phyloP scores from a whole-genome alignment of 179 eudicot species.

The Gypsophila paniculata region DNA sequence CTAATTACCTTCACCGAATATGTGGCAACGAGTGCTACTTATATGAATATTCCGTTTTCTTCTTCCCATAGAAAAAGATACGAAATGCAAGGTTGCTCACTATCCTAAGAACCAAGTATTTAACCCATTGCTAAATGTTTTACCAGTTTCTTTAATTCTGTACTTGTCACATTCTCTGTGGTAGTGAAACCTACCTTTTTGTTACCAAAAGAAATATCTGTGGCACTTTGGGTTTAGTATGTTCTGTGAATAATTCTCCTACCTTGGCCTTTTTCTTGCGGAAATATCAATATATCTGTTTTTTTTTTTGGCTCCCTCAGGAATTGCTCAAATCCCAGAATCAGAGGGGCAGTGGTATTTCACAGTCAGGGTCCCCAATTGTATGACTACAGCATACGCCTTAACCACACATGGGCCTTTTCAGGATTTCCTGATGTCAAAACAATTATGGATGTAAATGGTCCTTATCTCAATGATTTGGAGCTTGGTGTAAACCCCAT shows the following conservation, averaged over 20 bases:
- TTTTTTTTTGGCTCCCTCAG: slow-evolving; percentile 34
- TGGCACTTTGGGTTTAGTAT: background rate
- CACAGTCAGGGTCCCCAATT: slow-evolving; percentile 89
- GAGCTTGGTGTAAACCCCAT: slow-evolving; percentile 69
- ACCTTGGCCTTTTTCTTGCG: slow-evolving; percentile 21
- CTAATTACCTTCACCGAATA: background rate
- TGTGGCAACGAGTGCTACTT: background rate
- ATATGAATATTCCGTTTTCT: background rate
- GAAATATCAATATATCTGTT: slow-evolving; percentile 33
- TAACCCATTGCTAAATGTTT: background rate
- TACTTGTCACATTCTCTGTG: background rate
- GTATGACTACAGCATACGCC: slow-evolving; percentile 95
- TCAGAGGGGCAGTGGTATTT: slow-evolving; percentile 95
- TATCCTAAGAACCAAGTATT: background rate
- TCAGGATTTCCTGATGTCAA: slow-evolving; percentile 94
- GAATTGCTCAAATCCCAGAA: slow-evolving; percentile 72
- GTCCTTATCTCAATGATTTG: slow-evolving; percentile 93
- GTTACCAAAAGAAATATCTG: background rate
- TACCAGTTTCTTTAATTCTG: background rate
- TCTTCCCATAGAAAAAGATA: background rate
- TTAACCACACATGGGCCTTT: slow-evolving; percentile 98
- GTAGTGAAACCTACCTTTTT: background rate
- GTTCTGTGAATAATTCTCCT: background rate
- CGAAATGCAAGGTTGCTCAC: slow-evolving; percentile 1
- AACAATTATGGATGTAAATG: slow-evolving; percentile 86